Conservation (phyloP, 352 stramenopile species). For the Globisporangium spiculum region DNA sequence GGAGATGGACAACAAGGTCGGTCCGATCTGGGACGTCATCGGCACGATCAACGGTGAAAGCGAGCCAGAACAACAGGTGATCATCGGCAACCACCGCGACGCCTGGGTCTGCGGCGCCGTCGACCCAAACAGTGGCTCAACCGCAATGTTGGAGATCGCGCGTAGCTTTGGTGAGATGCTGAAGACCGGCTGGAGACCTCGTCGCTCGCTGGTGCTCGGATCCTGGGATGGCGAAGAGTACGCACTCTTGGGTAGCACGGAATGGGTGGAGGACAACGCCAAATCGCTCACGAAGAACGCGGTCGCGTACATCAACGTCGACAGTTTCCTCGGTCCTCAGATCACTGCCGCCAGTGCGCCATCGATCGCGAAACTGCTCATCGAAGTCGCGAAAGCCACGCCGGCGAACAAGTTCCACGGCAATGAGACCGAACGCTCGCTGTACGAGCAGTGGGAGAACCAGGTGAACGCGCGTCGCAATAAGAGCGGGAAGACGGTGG, state of each 20-base stretch:
- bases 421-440: conserved; percentile 22
- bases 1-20: conserved; percentile 72
- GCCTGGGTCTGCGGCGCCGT: conserved; percentile 88
- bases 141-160: conserved; percentile 82
- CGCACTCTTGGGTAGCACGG: conserved; percentile 78
- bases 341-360: conserved; percentile 56
- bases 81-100: conserved; percentile 91
- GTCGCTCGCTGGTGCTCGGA: conserved; percentile 70
- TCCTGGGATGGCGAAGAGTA: conserved; percentile 89
- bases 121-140: conserved; percentile 82
- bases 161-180: conserved; percentile 63
- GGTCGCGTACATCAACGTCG: conserved; percentile 85
- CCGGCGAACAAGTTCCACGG: conserved; percentile 44
- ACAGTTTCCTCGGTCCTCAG: conserved; percentile 56
- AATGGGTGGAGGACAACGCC: conserved; percentile 72
- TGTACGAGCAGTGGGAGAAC: conserved; percentile 37
- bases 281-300: conserved; percentile 47
- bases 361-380: conserved; percentile 60
- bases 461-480: conserved; percentile 28
- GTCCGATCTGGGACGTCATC: conserved; percentile 87
- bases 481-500: conserved; percentile 15
- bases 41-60: conserved; percentile 64
- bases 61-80: conserved; percentile 62
- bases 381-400: conserved; percentile 50
- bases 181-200: conserved; percentile 58